Evolutionary conservation across 2,329 filamentous ascomycete genomes (phyloP), one percentile per base, ranked within the genome.

Genomic region (Verticillium longisporum): DNA sequence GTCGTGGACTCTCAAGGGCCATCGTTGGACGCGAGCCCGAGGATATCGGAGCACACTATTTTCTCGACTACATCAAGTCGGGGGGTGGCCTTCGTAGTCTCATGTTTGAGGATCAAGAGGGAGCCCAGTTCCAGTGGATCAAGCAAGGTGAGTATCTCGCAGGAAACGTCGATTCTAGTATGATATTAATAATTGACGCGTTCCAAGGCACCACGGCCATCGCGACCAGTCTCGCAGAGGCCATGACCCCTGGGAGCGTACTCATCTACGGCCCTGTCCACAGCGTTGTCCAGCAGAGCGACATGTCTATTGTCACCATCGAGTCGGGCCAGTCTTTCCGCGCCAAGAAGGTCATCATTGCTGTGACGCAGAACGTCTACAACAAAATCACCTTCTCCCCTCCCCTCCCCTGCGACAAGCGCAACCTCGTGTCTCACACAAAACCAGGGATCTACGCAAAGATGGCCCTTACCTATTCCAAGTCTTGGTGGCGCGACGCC

Each of bases 401-500:
- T 9, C 60, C 68, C 0, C 67, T 78, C 5, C 74, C 75, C 0
- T 14, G 45, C 0, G 58, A 58, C 4, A 74, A 76, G 57, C 56
- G 62, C 21, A 61, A 60, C 0, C 60, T 76, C 15, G 65, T 67
- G 1, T 66, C 70, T 1, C 61, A 63, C 9, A 75, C 72, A 4
- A 70, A 66, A 18, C 67, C 71, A 0, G 75, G 75, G 1, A 66
- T 70, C 58, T 76, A 74, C 57, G 71, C 69, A 53, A 78, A 78
- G 61, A 63, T 67, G 1, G 70, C 77, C 6, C 61, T 80, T 10
- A 70, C 77, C 34, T 84, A 78, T 68, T 61, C 68, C 0, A 67
- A 67, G 4, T 77, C 80, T 0, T 83, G 77, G 68, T 85, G 82
- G 83, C 67, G 72, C 1, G 66, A 72, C 0, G 61, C 68, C 1